Base-by-base conservation (phyloP, 495 filamentous ascomycete genomes). In the Aspergillus egyptiacus region DNA sequence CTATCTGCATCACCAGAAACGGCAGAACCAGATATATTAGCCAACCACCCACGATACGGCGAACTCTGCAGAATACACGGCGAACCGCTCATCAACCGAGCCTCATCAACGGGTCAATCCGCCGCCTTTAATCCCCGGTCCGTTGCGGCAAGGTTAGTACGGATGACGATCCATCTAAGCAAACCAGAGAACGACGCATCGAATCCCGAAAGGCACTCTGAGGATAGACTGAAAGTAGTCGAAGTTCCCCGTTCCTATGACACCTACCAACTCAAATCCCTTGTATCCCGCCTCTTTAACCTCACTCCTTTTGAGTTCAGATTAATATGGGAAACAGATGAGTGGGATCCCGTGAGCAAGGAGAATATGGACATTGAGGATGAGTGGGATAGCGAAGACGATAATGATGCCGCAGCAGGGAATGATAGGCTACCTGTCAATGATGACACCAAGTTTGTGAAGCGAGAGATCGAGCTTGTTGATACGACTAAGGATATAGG, bases 401-500 rank as follows among this genome's bases (percentile, higher is more conserved):
- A 77, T 28, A 64, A 52, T 1, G 62, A 76, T 28, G 65, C 52
- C 1, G 63, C 13, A 6, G n/a, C 10, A 14, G 25, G 17, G 2
- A 20, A 24, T 7, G 11, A n/a, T 23, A 5, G 11, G 34, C 20
- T 35, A 18, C 5, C 18, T 33, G 39, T 4, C 15, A 48, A 38
- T 13, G 48, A 72, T 6, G 68, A 46, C n/a, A n/a, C n/a, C 15
- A 61, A 56, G 55, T 87, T 82, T 74, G 74, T 85, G 30, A 78
- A 79, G 57, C 68, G 89, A 54, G 88, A 95, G 62, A 79, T 87
- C 33, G 87, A 91, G 65, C 67, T 97, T 46, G 80, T 82, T 53
- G 86, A 93, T 59, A 85, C 86, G 33, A 89, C 86, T 9, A 77
- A 86, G 56, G 79, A 85, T 64, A 75, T 95, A 58, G 89, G 87